Conservation (phyloP, 2,329 filamentous ascomycete species). For the Fusarium sp. region DNA sequence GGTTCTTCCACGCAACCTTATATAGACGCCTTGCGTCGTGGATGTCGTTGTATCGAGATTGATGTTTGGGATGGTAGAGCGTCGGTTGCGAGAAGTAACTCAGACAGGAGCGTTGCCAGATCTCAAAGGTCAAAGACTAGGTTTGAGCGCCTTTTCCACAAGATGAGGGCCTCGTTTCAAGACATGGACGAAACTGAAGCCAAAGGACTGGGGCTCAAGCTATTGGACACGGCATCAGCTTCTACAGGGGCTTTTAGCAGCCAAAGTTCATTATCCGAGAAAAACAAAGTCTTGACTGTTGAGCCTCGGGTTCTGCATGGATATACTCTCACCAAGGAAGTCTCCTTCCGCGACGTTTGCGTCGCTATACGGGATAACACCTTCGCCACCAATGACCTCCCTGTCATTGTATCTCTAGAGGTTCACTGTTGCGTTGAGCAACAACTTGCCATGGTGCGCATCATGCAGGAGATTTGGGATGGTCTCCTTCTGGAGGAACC, state of each 20-base stretch:
- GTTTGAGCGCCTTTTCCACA: neutral
- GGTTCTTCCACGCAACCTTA: slow-evolving; percentile 90
- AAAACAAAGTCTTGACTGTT: slow-evolving; percentile 45
- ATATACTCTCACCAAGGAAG: slow-evolving; percentile 89
- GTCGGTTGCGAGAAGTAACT: slow-evolving; percentile 67
- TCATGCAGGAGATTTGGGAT: slow-evolving; percentile 89
- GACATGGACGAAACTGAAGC: slow-evolving; percentile 52
- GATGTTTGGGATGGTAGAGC: slow-evolving; percentile 95
- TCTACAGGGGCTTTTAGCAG: neutral
- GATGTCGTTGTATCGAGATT: slow-evolving; percentile 92
- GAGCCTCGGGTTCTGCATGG: slow-evolving; percentile 89
- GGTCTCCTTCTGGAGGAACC: slow-evolving; percentile 73
- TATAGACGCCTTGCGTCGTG: slow-evolving; percentile 83
- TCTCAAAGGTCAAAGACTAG: neutral
- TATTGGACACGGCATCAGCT: slow-evolving; percentile 28
- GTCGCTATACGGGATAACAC: slow-evolving; percentile 81
- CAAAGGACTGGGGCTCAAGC: slow-evolving; percentile 49
- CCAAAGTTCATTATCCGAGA: neutral
- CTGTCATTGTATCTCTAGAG: slow-evolving; percentile 93
- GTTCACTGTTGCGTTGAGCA: slow-evolving; percentile 86
- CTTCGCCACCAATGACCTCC: slow-evolving; percentile 80
- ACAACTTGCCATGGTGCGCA: slow-evolving; percentile 90
- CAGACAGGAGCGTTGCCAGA: slow-evolving; percentile 53
- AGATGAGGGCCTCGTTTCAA: neutral
- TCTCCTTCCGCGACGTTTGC: slow-evolving; percentile 89